Conservation (phyloP, 768 basidiomycete genomes). For the Kwoniella heveanensis region DNA sequence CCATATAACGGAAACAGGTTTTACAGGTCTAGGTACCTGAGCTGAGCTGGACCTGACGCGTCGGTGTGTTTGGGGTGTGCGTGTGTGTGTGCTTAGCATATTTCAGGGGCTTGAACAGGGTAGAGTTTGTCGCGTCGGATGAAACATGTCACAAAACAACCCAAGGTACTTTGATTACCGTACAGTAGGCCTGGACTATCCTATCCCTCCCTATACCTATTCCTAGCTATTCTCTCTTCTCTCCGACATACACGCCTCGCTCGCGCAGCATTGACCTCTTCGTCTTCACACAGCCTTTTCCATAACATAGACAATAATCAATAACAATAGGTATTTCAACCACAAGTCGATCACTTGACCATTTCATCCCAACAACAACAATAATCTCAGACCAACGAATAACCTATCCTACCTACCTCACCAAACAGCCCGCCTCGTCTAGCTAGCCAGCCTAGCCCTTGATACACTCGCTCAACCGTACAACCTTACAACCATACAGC, state of each 20-base stretch:
- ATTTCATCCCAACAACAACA: background rate
- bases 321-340: background rate
- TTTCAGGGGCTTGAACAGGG: background rate
- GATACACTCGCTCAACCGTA: too few relatives aligned
- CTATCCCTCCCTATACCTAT: background rate
- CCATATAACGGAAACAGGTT: too few relatives aligned
- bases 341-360: background rate
- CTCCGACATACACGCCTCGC: background rate
- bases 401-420: background rate
- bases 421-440: conserved; percentile 1
- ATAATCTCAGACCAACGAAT: background rate
- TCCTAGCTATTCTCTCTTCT: background rate
- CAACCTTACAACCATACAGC: too few relatives aligned
- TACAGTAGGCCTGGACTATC: background rate
- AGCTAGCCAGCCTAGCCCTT: background rate
- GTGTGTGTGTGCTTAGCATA: background rate
- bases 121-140: background rate
- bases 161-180: too few relatives aligned
- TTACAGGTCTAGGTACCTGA: too few relatives aligned
- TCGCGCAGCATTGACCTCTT: background rate
- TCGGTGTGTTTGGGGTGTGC: too few relatives aligned
- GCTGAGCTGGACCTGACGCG: too few relatives aligned
- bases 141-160: background rate
- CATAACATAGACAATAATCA: too few relatives aligned
- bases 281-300: background rate